Conservation (phyloP, 2,329 filamentous ascomycete species). For the Penicillium sp. region DNA sequence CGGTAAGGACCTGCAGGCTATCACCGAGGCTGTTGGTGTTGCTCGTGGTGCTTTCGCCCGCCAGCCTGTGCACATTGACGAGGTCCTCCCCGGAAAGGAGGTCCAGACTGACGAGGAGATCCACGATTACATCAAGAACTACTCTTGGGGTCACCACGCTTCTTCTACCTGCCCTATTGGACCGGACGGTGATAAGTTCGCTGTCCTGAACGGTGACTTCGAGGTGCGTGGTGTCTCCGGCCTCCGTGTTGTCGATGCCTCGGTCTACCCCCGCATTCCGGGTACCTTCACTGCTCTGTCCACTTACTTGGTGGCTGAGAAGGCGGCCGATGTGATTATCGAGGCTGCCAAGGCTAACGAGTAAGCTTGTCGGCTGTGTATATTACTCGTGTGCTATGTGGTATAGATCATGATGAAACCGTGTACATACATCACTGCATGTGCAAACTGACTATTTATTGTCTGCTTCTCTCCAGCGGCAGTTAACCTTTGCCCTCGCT, state of each 20-base stretch:
- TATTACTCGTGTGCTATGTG: not conserved
- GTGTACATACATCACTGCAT: not conserved
- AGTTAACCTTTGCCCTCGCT: not conserved
- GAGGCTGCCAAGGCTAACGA: constrained; percentile 1
- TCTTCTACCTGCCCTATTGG: constrained; percentile 56
- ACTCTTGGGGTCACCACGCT: constrained; percentile 58
- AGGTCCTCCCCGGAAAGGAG: constrained; percentile 43
- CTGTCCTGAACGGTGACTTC: constrained; percentile 56
- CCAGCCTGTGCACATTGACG: constrained; percentile 42
- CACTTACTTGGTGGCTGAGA: constrained; percentile 58
- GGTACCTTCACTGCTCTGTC: constrained; percentile 53
- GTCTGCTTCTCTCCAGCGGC: not conserved
- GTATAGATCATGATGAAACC: not conserved
- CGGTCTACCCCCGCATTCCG: constrained; percentile 54
- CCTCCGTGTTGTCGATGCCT: constrained; percentile 61
- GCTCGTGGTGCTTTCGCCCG: constrained; percentile 47
- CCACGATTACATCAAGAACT: constrained; percentile 48
- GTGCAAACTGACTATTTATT: not conserved
- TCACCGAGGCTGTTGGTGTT: constrained; percentile 34
- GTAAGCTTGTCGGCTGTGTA: not conserved
- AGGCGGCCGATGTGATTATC: constrained; percentile 58
- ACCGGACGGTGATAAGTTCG: constrained; percentile 50
- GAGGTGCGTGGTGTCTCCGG: constrained; percentile 54
- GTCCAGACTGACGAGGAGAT: constrained; percentile 41
- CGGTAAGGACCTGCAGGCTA: constrained; percentile 13